These are phyloP conservation scores for Linnemannia exigua DNA, from an alignment of 192 early-diverging fungal species.

Conservation along the genomic window DNA sequence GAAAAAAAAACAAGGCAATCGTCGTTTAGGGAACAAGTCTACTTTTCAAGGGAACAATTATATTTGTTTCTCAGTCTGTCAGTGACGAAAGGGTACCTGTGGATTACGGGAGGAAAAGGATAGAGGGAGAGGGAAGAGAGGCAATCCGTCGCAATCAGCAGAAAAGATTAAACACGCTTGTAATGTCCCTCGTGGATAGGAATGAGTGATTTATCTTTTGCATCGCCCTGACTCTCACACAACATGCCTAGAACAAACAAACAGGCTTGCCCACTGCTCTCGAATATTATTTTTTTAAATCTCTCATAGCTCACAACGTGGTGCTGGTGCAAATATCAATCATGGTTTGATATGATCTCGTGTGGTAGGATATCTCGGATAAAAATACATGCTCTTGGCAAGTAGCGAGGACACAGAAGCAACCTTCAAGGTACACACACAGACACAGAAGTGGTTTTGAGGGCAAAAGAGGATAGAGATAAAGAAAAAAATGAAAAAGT, in stretches of 20 bases:
- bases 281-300: background rate
- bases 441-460: background rate
- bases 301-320: background rate
- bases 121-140: background rate
- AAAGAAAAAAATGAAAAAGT: background rate
- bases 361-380: background rate
- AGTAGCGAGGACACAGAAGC: background rate
- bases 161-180: constrained; percentile 9
- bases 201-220: background rate
- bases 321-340: background rate
- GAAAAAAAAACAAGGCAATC: background rate
- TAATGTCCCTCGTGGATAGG: background rate
- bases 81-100: background rate
- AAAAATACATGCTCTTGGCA: background rate
- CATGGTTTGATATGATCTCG: background rate
- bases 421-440: background rate
- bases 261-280: background rate
- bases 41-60: background rate
- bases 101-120: background rate
- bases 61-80: background rate
- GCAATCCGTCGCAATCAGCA: background rate
- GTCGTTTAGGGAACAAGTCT: background rate
- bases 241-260: background rate
- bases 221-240: background rate
- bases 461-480: background rate